Percentiles rank a stretch among this genome's conserved stretches.
Evolutionary conservation across 2,329 filamentous ascomycete genomes (phyloP).

Genomic region (Pestalotiopsis fici): DNA sequence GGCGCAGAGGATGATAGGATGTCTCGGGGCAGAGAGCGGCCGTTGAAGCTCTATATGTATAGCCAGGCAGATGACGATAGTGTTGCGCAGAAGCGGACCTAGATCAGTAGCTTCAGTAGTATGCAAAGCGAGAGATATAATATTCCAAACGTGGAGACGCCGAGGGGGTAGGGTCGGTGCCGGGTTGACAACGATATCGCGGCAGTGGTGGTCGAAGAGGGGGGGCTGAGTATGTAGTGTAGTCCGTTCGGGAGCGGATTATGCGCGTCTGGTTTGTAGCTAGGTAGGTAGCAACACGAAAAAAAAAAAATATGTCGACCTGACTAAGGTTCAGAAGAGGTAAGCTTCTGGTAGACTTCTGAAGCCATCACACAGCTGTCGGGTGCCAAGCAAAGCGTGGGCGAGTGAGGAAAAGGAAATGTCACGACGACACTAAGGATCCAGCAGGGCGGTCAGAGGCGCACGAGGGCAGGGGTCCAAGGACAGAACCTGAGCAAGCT

Average conservation of each 20-base stretch:
- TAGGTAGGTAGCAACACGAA: neutral
- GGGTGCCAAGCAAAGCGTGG: neutral
- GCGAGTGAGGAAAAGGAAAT: neutral
- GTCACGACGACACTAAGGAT: neutral
- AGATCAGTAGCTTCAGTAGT: neutral
- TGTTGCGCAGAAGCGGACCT: neutral
- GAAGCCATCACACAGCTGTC: neutral
- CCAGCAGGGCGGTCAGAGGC: slow-evolving; percentile 7
- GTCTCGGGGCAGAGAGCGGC: neutral
- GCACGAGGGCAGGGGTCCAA: neutral
- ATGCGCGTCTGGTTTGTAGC: neutral
- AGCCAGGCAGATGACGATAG: neutral
- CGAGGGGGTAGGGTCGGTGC: neutral
- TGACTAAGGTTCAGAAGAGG: slow-evolving; percentile 1
- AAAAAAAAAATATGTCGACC: neutral
- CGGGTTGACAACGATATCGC: slow-evolving; percentile 4
- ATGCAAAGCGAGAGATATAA: neutral
- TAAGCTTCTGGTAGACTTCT: slow-evolving; percentile 1
- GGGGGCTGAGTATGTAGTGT: neutral
- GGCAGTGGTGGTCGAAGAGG: neutral
- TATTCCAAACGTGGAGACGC: slow-evolving; percentile 5
- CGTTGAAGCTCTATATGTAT: neutral
- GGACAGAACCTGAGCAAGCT: neutral
- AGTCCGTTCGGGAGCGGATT: neutral
- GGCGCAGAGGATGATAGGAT: neutral